These are phyloP conservation scores for Quercus tomentella DNA, from an alignment of 331 rosid species.

Conservation along the genomic window DNA sequence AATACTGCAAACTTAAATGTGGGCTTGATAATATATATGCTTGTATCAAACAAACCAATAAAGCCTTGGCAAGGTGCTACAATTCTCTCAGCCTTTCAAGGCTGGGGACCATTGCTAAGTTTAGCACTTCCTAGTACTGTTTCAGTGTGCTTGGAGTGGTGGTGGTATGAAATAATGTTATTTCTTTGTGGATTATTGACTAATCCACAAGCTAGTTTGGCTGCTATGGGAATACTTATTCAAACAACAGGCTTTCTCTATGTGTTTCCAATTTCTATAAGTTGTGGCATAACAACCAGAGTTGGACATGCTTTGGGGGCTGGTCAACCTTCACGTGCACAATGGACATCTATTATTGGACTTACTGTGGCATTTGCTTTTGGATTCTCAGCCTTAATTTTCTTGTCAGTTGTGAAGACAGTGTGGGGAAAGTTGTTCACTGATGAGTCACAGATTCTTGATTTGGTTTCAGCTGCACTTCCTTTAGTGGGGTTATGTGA, in stretches of 20 bases:
- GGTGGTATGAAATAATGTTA: slow-evolving; percentile 98
- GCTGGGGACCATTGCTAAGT: slow-evolving; percentile 69
- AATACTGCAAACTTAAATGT: slow-evolving; percentile 61
- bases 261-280: slow-evolving; percentile 58
- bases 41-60: slow-evolving; percentile 52
- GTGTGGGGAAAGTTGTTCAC: slow-evolving; percentile 71
- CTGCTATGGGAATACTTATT: slow-evolving; percentile 90
- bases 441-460: slow-evolving; percentile 60
- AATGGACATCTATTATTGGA: slow-evolving; percentile 64
- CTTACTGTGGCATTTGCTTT: slow-evolving; percentile 36
- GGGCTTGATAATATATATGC: slow-evolving; percentile 56
- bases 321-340: slow-evolving; percentile 61
- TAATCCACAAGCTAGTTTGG: slow-evolving; percentile 67
- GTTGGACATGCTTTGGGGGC: slow-evolving; percentile 79
- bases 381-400: slow-evolving; percentile 42
- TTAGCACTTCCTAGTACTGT: slow-evolving; percentile 81
- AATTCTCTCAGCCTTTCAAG: slow-evolving; percentile 44
- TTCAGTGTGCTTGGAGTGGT: slow-evolving; percentile 91
- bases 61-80: slow-evolving; percentile 82
- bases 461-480: slow-evolving; percentile 47
- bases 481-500: slow-evolving; percentile 84
- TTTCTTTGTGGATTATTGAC: slow-evolving; percentile 71
- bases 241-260: slow-evolving; percentile 86
- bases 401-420: slow-evolving; percentile 34
- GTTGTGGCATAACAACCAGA: slow-evolving; percentile 63